These are phyloP conservation scores for Parmelia sp. DNA, from an alignment of 495 filamentous ascomycete species.

Conservation along the genomic window DNA sequence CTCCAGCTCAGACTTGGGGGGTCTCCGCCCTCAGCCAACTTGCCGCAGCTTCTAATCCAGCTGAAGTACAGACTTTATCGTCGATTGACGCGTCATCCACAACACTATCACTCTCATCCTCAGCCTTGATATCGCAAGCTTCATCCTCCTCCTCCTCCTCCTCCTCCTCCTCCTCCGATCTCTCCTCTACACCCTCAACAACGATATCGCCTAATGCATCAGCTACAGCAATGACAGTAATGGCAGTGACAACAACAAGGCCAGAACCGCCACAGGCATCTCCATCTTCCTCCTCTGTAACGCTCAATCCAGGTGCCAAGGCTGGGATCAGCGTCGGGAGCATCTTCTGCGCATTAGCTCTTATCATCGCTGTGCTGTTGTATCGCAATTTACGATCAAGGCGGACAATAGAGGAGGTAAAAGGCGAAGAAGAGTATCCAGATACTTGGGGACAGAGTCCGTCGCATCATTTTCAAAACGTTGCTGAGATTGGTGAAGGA, in stretches of 20 bases:
- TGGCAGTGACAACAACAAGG: neutral
- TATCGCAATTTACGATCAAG: conserved; percentile 3
- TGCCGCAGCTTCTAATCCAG: neutral
- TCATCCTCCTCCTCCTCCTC: neutral
- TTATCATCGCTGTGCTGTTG: conserved; percentile 4
- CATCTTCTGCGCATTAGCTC: conserved; percentile 10
- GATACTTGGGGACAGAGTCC: neutral
- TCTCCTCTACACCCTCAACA: neutral
- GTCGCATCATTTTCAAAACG: neutral
- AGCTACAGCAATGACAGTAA: neutral
- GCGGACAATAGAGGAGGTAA: neutral
- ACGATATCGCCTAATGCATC: neutral
- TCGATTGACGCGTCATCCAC: neutral
- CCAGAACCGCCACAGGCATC: neutral
- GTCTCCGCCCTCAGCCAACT: neutral
- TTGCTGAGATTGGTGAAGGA: conserved; percentile 7
- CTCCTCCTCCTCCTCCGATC: neutral
- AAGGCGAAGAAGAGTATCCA: neutral
- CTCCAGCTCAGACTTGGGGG: conserved; percentile 12
- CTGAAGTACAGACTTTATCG: neutral
- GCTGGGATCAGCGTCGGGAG: conserved; percentile 15
- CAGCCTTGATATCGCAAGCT: neutral
- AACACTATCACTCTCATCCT: neutral
- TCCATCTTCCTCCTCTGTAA: neutral
- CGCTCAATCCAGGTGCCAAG: conserved; percentile 8